Evolutionary conservation across 2,329 filamentous ascomycete species (phyloP).

Genomic region (Fragosphaeria purpurea): DNA sequence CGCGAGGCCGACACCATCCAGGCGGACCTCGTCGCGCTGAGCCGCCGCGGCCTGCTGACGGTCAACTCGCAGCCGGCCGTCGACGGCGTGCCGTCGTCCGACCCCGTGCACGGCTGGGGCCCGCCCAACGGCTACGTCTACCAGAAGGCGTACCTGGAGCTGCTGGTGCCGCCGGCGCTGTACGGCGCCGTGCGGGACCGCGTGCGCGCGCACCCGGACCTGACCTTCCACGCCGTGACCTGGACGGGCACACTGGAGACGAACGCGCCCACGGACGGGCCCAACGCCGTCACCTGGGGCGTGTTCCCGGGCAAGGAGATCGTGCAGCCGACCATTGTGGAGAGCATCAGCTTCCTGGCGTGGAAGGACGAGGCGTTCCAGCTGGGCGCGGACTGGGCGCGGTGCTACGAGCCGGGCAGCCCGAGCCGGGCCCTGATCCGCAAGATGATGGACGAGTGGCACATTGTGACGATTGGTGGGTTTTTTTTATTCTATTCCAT

Average conservation of each 20-base stretch:
- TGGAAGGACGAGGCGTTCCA: constrained; percentile 98
- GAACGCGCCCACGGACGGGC: constrained; percentile 75
- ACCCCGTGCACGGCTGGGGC: constrained; percentile 88
- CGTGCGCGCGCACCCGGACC: constrained; percentile 65
- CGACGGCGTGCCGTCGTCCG: constrained; percentile 77
- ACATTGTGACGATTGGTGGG: constrained; percentile 87
- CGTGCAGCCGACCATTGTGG: constrained; percentile 97
- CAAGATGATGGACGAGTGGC: constrained; percentile 80
- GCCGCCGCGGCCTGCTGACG: constrained; percentile 77
- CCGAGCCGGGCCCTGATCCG: constrained; percentile 73
- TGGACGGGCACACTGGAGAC: constrained; percentile 72
- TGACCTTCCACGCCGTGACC: constrained; percentile 92
- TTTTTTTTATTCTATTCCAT: constrained; percentile 8
- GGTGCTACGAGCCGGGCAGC: constrained; percentile 70
- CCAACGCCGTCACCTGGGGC: constrained; percentile 98
- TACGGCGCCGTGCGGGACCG: constrained; percentile 68
- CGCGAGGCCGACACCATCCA: constrained; percentile 72
- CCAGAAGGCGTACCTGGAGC: constrained; percentile 93
- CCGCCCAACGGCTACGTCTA: constrained; percentile 94
- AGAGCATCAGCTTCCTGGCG: constrained; percentile 88
- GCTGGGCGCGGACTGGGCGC: constrained; percentile 86
- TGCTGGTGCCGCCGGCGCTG: constrained; percentile 73
- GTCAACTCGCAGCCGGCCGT: constrained; percentile 97
- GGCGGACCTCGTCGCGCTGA: constrained; percentile 67
- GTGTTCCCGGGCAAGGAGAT: constrained; percentile 98